phyloP scores from a whole-genome alignment of 306 rosid genomes.

The Medicago truncatula region MtrunA17r5.0-ANR NC_053042.1:20146001-20146500 shows the following conservation, averaged over 20 bases:
- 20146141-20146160: constrained; percentile 22
- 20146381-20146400: constrained; percentile 22
- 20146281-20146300: neutral
- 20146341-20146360: constrained; percentile 17
- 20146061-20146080: constrained; percentile 58
- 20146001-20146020: constrained; percentile 37
- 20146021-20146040: constrained; percentile 54
- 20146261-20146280: neutral
- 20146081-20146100: constrained; percentile 37
- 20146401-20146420: constrained; percentile 1
- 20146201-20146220: constrained; percentile 24
- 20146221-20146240: constrained; percentile 28
- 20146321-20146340: constrained; percentile 7
- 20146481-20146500: constrained; percentile 5
- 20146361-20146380: neutral
- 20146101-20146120: constrained; percentile 46
- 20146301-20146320: constrained; percentile 2
- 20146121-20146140: constrained; percentile 26
- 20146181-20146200: constrained; percentile 25
- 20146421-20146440: constrained; percentile 29
- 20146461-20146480: constrained; percentile 1
- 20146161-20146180: neutral
- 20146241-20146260: constrained; percentile 1
- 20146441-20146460: constrained; percentile 4
- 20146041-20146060: constrained; percentile 55